Conservation (phyloP, 306 rosid species). For the Prunus salicina region DNA sequence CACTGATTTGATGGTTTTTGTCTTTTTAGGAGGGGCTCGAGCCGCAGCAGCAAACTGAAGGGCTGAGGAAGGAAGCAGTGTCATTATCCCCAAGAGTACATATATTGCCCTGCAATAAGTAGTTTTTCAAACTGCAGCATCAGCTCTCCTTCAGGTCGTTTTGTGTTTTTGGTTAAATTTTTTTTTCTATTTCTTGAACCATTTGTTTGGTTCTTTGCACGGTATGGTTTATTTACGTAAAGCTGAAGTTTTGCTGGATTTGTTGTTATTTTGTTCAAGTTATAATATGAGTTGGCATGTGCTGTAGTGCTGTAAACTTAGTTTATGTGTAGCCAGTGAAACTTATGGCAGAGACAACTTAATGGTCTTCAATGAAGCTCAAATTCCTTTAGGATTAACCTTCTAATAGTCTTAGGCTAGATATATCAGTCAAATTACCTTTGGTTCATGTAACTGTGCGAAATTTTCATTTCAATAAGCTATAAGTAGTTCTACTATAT, state of each 20-base stretch:
- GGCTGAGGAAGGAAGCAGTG: constrained; percentile 11
- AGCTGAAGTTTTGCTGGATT: constrained; percentile 24
- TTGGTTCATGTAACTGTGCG: constrained; percentile 10
- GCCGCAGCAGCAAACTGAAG: constrained; percentile 52
- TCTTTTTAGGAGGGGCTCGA: constrained; percentile 50
- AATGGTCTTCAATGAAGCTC: constrained; percentile 25
- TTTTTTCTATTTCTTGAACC: constrained; percentile 24
- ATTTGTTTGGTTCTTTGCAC: constrained; percentile 34
- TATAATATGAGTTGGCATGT: constrained; percentile 13
- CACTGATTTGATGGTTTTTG: constrained; percentile 24
- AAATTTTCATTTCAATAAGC: constrained; percentile 10
- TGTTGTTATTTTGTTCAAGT: constrained; percentile 10
- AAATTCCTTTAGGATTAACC: constrained; percentile 18
- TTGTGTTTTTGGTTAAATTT: constrained; percentile 10
- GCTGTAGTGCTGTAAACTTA: constrained; percentile 24
- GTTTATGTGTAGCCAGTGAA: constrained; percentile 37
- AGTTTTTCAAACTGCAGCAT: constrained; percentile 39
- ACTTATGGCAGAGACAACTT: constrained; percentile 33
- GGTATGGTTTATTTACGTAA: constrained; percentile 32
- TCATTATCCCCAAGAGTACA: constrained; percentile 33
- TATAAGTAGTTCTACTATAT: constrained; percentile 21
- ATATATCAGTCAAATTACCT: constrained; percentile 3
- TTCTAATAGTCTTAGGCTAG: background rate
- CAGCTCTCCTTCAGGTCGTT: constrained; percentile 45
- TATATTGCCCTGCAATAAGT: constrained; percentile 44